phyloP scores from a whole-genome alignment of 225 moss, liverwort and hornwort species.

The Thuidium tamariscinum region DNA sequence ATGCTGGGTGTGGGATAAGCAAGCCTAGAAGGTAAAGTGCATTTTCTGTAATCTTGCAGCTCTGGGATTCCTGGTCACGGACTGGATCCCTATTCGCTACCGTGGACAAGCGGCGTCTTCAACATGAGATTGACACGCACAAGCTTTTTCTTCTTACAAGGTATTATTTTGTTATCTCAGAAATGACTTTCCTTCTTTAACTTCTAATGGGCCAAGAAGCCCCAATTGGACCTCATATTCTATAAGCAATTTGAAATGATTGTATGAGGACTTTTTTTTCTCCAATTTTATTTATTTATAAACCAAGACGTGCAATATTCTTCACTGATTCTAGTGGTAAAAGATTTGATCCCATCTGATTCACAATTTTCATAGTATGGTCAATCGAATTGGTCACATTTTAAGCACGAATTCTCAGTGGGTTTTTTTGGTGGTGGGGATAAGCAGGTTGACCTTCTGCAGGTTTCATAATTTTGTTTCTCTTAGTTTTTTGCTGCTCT shows the following conservation, averaged over 20 bases:
- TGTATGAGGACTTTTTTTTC: neutral
- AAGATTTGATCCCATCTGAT: neutral
- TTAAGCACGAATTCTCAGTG: too few relatives aligned
- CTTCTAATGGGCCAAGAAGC: neutral
- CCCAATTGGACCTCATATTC: neutral
- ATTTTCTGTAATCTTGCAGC: slow-evolving; percentile 8
- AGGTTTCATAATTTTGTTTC: neutral
- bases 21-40: neutral
- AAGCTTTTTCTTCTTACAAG: slow-evolving; percentile 91
- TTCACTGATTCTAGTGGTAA: neutral
- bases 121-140: slow-evolving; percentile 89
- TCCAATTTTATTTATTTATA: neutral
- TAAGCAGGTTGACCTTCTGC: neutral
- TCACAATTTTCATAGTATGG: neutral
- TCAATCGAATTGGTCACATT: neutral
- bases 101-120: slow-evolving; percentile 70
- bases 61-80: slow-evolving; percentile 43
- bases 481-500: neutral
- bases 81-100: slow-evolving; percentile 26
- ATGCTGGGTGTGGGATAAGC: neutral
- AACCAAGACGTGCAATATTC: neutral
- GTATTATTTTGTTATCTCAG: slow-evolving; percentile 9
- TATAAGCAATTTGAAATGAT: neutral
- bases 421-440: neutral
- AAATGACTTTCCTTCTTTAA: neutral